Percentiles rank a stretch among this genome's conserved stretches.
phyloP scores from a whole-genome alignment of 2,329 filamentous ascomycete species.

The Aspergillus texensis region DNA sequence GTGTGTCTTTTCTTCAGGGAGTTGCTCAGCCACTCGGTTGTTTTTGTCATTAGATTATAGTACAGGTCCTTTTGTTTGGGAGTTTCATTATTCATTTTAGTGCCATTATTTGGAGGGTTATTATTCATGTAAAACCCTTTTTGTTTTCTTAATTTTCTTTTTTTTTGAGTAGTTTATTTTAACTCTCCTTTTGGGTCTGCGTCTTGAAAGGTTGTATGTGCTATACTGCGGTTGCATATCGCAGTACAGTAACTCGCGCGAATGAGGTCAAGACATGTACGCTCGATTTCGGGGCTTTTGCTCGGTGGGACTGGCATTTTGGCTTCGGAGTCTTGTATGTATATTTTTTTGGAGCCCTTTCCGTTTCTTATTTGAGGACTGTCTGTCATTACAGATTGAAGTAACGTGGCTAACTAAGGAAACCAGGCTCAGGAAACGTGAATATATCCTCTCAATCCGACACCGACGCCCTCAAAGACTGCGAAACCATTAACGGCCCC shows the following conservation, averaged over 20 bases:
- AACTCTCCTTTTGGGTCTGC: not conserved
- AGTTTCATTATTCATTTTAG: not conserved
- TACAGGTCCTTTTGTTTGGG: not conserved
- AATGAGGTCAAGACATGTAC: not conserved
- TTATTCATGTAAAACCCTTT: not conserved
- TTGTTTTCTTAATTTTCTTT: not conserved
- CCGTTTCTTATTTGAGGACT: fast-evolving
- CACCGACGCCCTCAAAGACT: slow-evolving; percentile 35
- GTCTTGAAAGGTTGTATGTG: not conserved
- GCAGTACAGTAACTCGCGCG: not conserved
- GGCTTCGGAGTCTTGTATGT: not conserved
- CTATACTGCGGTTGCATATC: not conserved
- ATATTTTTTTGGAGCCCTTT: not conserved
- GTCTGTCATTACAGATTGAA: not conserved
- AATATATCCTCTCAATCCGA: slow-evolving; percentile 45
- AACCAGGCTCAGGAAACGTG: slow-evolving; percentile 42
- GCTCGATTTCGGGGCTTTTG: not conserved
- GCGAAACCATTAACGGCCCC: slow-evolving; percentile 44
- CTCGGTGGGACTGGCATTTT: not conserved
- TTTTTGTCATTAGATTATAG: too few relatives aligned
- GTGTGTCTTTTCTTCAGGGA: too few relatives aligned
- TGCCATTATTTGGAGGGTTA: not conserved
- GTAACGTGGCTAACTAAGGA: not conserved
- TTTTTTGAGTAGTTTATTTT: not conserved
- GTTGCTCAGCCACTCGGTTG: not conserved